Percentiles rank a stretch among this genome's conserved stretches.
phyloP scores from a whole-genome alignment of 1,284 basidiomycete species.

The Puccinia hordei region DNA sequence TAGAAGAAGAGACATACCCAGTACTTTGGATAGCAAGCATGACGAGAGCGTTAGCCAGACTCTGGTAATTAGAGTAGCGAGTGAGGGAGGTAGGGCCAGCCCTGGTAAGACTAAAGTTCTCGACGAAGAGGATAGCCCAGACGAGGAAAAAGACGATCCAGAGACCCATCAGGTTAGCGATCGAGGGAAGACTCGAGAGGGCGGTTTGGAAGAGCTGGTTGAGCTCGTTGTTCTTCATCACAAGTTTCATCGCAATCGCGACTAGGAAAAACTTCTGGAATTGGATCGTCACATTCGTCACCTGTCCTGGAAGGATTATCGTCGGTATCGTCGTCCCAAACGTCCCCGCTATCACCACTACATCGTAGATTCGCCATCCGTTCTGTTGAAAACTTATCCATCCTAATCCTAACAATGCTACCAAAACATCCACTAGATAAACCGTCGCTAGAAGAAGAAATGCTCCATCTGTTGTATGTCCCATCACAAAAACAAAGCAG shows the following conservation, averaged over 20 bases:
- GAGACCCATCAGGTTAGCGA: slow-evolving; percentile 79
- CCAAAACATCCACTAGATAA: slow-evolving; percentile 75
- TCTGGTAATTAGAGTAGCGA: slow-evolving; percentile 76
- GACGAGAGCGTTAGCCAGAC: slow-evolving; percentile 76
- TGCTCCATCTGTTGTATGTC: slow-evolving; percentile 67
- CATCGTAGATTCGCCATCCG: slow-evolving; percentile 83
- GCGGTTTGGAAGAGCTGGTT: slow-evolving; percentile 98
- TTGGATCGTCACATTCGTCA: slow-evolving; percentile 62
- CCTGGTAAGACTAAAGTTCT: slow-evolving; percentile 90
- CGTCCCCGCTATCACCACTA: slow-evolving; percentile 78
- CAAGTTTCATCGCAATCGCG: slow-evolving; percentile 88
- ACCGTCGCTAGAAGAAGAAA: slow-evolving; percentile 75
- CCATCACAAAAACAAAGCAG: background rate
- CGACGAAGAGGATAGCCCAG: slow-evolving; percentile 84
- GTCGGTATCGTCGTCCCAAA: slow-evolving; percentile 80
- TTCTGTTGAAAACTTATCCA: slow-evolving; percentile 80
- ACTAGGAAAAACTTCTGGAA: slow-evolving; percentile 94
- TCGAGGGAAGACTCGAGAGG: slow-evolving; percentile 81
- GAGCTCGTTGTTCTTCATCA: slow-evolving; percentile 82
- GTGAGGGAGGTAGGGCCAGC: slow-evolving; percentile 71
- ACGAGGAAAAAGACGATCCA: slow-evolving; percentile 93
- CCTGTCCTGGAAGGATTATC: slow-evolving; percentile 61
- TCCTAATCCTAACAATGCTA: slow-evolving; percentile 81
- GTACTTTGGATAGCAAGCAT: slow-evolving; percentile 72
- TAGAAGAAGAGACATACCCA: slow-evolving; percentile 60